These are phyloP conservation scores for Claviceps fusiformis DNA, from an alignment of 2,329 filamentous ascomycete genomes.

Conservation along the genomic window DNA sequence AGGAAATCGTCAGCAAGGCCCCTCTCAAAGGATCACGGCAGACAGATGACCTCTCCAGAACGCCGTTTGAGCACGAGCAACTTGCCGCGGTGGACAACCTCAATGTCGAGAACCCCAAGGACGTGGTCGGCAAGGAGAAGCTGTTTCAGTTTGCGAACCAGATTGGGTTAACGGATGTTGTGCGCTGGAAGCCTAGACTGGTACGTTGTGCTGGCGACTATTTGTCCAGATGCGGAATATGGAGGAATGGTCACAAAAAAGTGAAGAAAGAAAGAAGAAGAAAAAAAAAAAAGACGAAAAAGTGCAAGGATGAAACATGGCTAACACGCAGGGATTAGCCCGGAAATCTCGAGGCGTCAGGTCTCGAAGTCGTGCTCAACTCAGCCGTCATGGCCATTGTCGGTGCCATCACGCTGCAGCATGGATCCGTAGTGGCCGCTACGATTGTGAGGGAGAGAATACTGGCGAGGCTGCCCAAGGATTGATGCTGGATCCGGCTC, in stretches of 20 bases:
- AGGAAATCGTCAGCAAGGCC: constrained; percentile 22
- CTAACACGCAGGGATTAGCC: constrained; percentile 26
- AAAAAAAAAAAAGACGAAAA: background rate
- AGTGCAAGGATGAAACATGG: background rate
- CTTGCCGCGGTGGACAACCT: constrained; percentile 65
- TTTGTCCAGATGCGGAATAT: no score
- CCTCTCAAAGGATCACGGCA: constrained; percentile 13
- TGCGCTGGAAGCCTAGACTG: constrained; percentile 79
- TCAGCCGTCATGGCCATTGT: constrained; percentile 74
- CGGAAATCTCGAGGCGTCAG: constrained; percentile 57
- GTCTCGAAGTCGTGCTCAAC: constrained; percentile 59
- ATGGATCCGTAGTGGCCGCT: constrained; percentile 66
- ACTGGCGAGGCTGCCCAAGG: constrained; percentile 27
- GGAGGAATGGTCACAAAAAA: background rate
- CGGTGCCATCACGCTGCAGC: constrained; percentile 79
- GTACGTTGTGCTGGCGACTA: constrained; percentile 33
- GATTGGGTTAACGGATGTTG: constrained; percentile 58
- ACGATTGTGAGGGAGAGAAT: constrained; percentile 65
- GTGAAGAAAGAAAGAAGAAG: background rate
- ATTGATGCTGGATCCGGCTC: background rate
- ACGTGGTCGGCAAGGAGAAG: constrained; percentile 50
- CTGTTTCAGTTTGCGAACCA: constrained; percentile 54
- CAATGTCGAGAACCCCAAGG: constrained; percentile 41
- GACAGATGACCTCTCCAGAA: constrained; percentile 40
- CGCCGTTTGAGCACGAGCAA: constrained; percentile 56